These are phyloP conservation scores for Pichia sp. DNA, from an alignment of 1,139 yeast species.

Conservation along the genomic window DNA sequence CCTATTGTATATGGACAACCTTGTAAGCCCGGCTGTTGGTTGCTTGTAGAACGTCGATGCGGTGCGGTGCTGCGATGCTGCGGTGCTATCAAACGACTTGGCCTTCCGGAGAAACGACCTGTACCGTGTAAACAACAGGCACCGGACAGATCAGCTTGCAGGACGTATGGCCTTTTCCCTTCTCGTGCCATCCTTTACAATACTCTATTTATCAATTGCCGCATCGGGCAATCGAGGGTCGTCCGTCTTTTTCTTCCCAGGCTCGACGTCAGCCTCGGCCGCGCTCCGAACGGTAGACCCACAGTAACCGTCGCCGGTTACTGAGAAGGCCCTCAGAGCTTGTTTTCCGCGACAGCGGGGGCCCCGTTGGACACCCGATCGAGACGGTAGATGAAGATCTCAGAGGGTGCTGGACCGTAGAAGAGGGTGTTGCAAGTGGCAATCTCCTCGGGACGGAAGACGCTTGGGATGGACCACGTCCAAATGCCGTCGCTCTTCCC, in stretches of 20 bases:
- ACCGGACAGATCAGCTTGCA: neutral
- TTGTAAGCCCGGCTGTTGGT: neutral
- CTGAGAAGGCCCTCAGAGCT: too few species aligned
- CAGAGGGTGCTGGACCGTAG: conserved; percentile 6
- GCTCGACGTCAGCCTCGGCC: neutral
- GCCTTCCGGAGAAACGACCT: neutral
- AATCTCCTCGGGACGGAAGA: neutral
- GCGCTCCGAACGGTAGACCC: neutral
- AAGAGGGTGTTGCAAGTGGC: neutral
- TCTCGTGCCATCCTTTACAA: neutral
- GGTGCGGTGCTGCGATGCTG: neutral
- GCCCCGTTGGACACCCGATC: neutral
- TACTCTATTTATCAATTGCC: conserved; percentile 5
- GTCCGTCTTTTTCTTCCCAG: neutral
- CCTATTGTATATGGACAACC: too few species aligned
- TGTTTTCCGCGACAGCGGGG: neutral
- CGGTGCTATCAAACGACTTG: neutral
- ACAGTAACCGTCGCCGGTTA: neutral
- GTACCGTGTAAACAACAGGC: neutral
- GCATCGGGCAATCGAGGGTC: conserved; percentile 1
- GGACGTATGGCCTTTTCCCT: neutral
- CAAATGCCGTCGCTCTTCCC: conserved; percentile 24
- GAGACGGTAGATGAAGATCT: conserved; percentile 3
- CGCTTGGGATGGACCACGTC: conserved; percentile 21
- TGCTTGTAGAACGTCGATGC: too few species aligned